Base-by-base conservation (phyloP, 129 eudicot species). In the Flaveria ramosissima region DNA sequence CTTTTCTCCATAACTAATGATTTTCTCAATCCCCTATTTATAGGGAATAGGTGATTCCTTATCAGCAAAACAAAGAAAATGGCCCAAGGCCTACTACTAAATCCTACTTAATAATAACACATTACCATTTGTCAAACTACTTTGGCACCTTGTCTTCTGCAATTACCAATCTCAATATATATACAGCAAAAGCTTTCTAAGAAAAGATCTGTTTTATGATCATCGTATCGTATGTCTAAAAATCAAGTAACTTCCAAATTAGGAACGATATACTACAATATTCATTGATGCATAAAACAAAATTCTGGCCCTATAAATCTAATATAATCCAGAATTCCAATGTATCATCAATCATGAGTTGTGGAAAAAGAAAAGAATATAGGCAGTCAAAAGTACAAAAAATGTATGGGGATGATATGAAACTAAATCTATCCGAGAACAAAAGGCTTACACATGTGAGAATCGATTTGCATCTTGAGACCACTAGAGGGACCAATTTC, bases 401-500 rank as follows among this genome's bases (percentile, higher is more conserved):
- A 71, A n/a, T 32, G 82, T 14, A 78, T 71, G 56, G 60, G 24
- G 69, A 56, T 55, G 67, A 77, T 76, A 68, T 21, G 74, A 67
- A 68, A 53, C 74, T 52, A 76, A 76, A 48, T 76, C 53, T 57
- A 69, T 36, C 76, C 13, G 70, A 70, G 41, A 78, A 59, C 64
- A 59, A 78, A 78, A 78, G 45, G 70, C 76, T 68, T 55, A 23
- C 70, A 69, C 72, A 64, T 59, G 82, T 55, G 43, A 72, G 59
- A 20, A 64, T 80, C 69, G 75, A 24, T 73, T 51, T 65, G 52
- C 79, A 73, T 42, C 69, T 80, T 65, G 83, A 80, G 83, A 80
- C 79, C 70, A 73, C 68, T 12, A 6, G 41, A 52, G 83, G 83
- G 83, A 80, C 83, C 83, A 73, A 73, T 73, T 21, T 80, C 83